Conservation (phyloP, 1,139 yeast genomes). For the Blastobotrys persicus region DNA sequence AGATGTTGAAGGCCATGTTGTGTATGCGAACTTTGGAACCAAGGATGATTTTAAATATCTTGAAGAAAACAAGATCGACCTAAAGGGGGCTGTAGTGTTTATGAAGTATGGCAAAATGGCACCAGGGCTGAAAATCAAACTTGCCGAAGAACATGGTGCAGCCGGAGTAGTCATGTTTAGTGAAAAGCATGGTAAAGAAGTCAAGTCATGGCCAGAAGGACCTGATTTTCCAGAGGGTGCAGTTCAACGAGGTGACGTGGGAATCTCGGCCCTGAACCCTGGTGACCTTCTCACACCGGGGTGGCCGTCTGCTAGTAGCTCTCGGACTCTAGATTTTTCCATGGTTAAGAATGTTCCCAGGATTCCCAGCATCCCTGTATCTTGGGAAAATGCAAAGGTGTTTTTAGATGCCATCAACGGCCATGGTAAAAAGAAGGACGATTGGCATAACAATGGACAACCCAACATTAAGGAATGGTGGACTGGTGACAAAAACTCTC, state of each 20-base stretch:
- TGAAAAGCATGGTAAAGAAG: constrained; percentile 31
- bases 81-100: constrained; percentile 51
- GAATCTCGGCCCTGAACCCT: constrained; percentile 59
- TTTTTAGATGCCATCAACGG: constrained; percentile 50
- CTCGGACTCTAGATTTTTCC: constrained; percentile 41
- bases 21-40: constrained; percentile 68
- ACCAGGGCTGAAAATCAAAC: constrained; percentile 51
- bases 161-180: constrained; percentile 56
- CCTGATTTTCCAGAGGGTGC: constrained; percentile 42
- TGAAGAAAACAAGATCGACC: constrained; percentile 37
- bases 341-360: constrained; percentile 58
- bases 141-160: constrained; percentile 54
- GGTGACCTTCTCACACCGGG: constrained; percentile 86
- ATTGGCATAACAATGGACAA: constrained; percentile 36
- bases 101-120: constrained; percentile 57
- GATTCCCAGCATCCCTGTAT: constrained; percentile 73
- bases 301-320: constrained; percentile 51
- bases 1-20: constrained; percentile 50
- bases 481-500: constrained; percentile 43
- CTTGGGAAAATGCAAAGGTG: constrained; percentile 62
- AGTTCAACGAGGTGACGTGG: constrained; percentile 65
- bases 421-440: constrained; percentile 46
- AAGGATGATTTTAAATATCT: constrained; percentile 54
- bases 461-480: constrained; percentile 39
- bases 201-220: constrained; percentile 36